Evolutionary conservation across 2,329 filamentous ascomycete genomes (phyloP).

Genomic region (Epichloe bromicola): DNA sequence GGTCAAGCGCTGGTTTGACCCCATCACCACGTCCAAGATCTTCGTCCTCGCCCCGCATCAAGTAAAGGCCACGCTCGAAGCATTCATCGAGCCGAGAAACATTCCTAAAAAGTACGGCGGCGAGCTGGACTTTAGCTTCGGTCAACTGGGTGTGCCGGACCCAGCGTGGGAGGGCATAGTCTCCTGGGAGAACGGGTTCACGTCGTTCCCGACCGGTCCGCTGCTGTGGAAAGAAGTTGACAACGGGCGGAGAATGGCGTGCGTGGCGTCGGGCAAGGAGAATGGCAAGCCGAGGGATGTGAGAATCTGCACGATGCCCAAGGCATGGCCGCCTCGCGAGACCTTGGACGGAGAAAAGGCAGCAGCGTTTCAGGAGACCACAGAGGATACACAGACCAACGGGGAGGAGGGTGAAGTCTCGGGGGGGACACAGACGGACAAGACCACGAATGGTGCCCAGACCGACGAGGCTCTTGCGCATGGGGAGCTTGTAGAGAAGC

Average conservation of each 20-base stretch:
- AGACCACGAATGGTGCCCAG: not conserved
- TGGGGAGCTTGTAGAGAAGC: conserved; percentile 18
- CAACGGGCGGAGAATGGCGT: conserved; percentile 34
- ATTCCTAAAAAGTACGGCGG: conserved; percentile 88
- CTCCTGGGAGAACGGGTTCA: conserved; percentile 38
- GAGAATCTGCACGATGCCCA: conserved; percentile 38
- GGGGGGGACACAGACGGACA: conserved; percentile 17
- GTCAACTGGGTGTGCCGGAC: conserved; percentile 63
- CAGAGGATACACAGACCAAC: conserved; percentile 17
- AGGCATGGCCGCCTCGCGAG: conserved; percentile 16
- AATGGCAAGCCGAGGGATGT: conserved; percentile 32
- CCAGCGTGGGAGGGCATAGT: conserved; percentile 37
- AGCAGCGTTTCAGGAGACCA: not conserved
- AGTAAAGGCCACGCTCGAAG: conserved; percentile 61
- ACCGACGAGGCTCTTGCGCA: conserved; percentile 15
- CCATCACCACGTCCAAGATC: conserved; percentile 89
- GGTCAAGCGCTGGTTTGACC: conserved; percentile 93
- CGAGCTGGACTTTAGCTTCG: conserved; percentile 70
- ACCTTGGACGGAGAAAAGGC: conserved; percentile 5
- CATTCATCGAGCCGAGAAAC: conserved; percentile 69
- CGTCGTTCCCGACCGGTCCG: conserved; percentile 42
- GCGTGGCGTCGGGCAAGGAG: conserved; percentile 37
- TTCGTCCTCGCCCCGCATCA: conserved; percentile 70
- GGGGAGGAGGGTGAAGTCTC: conserved; percentile 2
- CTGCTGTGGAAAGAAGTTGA: conserved; percentile 40